phyloP scores from a whole-genome alignment of 2,329 filamentous ascomycete genomes.

The Plenodomus biglobosus region DNA sequence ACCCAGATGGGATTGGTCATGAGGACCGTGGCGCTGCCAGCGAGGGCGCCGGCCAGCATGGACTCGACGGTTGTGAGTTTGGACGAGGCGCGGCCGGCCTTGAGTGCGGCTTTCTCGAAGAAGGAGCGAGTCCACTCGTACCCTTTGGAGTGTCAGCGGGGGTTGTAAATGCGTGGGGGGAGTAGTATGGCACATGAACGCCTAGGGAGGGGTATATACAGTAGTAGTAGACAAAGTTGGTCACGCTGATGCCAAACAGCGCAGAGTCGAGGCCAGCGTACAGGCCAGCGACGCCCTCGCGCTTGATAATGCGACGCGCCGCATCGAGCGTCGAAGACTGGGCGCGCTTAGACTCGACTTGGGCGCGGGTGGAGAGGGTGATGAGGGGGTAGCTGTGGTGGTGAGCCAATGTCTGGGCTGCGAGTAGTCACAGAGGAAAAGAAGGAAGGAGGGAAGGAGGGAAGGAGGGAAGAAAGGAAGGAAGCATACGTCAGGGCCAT shows the following conservation, averaged over 20 bases:
- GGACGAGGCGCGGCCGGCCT: slow-evolving; percentile 70
- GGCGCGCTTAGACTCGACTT: slow-evolving; percentile 94
- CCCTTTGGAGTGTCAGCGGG: slow-evolving; percentile 50
- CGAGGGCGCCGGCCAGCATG: slow-evolving; percentile 93
- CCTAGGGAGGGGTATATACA: slow-evolving; percentile 55
- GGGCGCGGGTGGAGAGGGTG: slow-evolving; percentile 93
- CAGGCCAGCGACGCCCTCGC: slow-evolving; percentile 84
- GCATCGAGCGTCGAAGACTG: slow-evolving; percentile 82
- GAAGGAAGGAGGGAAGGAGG: too few relatives aligned
- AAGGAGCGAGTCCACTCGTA: slow-evolving; percentile 94
- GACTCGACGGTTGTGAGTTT: slow-evolving; percentile 89
- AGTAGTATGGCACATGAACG: too few relatives aligned
- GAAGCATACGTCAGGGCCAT: slow-evolving; percentile 83
- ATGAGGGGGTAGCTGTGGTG: slow-evolving; percentile 82
- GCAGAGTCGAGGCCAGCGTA: slow-evolving; percentile 94
- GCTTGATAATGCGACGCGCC: slow-evolving; percentile 81
- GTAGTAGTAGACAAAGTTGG: slow-evolving; percentile 99
- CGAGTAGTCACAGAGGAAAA: slow-evolving; percentile 1
- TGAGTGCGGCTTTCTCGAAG: slow-evolving; percentile 76
- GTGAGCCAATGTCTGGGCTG: slow-evolving; percentile 1
- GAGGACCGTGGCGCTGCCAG: slow-evolving; percentile 90
- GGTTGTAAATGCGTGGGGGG: neutral
- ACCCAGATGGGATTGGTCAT: slow-evolving; percentile 99
- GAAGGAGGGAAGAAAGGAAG: too few relatives aligned
- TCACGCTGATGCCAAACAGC: slow-evolving; percentile 95